Conservation (phyloP, 2,329 filamentous ascomycete species). For the Aspergillus unguis region DNA sequence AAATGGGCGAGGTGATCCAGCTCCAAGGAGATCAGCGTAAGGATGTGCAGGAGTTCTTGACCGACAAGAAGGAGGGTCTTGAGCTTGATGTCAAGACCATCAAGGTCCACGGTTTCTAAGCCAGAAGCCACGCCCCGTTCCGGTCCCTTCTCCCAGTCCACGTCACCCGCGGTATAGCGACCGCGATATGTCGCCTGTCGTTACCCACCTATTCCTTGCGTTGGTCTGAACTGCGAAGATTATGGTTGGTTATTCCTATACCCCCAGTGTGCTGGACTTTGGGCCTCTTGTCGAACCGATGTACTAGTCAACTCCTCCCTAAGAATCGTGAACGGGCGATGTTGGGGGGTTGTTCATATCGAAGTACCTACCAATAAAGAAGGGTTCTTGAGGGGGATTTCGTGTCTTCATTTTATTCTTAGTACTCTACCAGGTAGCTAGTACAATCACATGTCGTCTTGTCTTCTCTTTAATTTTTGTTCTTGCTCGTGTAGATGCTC, state of each 20-base stretch:
- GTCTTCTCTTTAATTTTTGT: too few relatives aligned
- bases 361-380: slow-evolving; percentile 10
- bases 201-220: slow-evolving; percentile 22
- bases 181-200: slow-evolving; percentile 26
- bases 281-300: slow-evolving; percentile 31
- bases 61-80: slow-evolving; percentile 91
- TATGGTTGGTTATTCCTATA: slow-evolving; percentile 24
- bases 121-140: slow-evolving; percentile 41
- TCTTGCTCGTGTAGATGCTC: background rate
- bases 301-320: slow-evolving; percentile 24
- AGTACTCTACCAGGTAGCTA: slow-evolving; percentile 6
- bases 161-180: slow-evolving; percentile 36
- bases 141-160: slow-evolving; percentile 43
- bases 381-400: slow-evolving; percentile 10
- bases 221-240: slow-evolving; percentile 20
- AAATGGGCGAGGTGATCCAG: slow-evolving; percentile 99
- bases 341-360: slow-evolving; percentile 17
- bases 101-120: slow-evolving; percentile 64
- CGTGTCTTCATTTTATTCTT: slow-evolving; percentile 8
- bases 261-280: slow-evolving; percentile 29
- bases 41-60: slow-evolving; percentile 96
- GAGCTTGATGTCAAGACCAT: slow-evolving; percentile 95
- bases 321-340: slow-evolving; percentile 20
- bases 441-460: slow-evolving; percentile 4
- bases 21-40: slow-evolving; percentile 99